Evolutionary conservation across 106 monocot species (phyloP).

Genomic region (Hemerocallis citrina): DNA sequence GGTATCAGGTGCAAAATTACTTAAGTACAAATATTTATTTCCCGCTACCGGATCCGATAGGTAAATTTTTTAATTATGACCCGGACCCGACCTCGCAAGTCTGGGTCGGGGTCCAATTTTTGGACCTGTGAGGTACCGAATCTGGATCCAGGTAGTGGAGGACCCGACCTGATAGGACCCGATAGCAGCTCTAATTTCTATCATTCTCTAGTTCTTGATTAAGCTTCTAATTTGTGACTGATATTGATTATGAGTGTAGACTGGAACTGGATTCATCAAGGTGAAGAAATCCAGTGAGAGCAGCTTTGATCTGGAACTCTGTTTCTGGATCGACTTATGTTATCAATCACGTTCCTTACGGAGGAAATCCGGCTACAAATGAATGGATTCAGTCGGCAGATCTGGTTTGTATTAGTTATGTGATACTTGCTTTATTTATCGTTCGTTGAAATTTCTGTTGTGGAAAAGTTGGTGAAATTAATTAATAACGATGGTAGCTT

Average conservation of each 20-base stretch:
- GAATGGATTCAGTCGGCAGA: constrained; percentile 79
- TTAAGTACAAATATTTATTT: too few relatives aligned
- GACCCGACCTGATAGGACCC: too few relatives aligned
- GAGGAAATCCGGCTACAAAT: constrained; percentile 73
- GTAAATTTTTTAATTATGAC: too few relatives aligned
- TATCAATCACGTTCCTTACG: constrained; percentile 4
- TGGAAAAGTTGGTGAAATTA: too few relatives aligned
- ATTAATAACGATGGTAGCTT: background rate
- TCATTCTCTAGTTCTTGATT: background rate
- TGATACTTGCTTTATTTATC: background rate
- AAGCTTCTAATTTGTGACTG: background rate
- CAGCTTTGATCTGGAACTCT: constrained; percentile 14
- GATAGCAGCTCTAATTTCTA: too few relatives aligned
- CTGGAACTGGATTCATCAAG: constrained; percentile 84
- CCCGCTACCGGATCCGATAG: too few relatives aligned
- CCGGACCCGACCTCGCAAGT: too few relatives aligned
- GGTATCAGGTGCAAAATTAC: too few relatives aligned
- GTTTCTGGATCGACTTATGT: background rate
- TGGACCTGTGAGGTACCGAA: too few relatives aligned
- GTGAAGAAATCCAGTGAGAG: constrained; percentile 27
- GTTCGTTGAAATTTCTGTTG: background rate
- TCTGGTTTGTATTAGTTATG: constrained; percentile 11
- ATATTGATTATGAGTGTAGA: constrained; percentile 33
- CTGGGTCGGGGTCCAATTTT: too few relatives aligned
- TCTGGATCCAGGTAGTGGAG: too few relatives aligned